These are phyloP conservation scores for Pholiota adiposa DNA, from an alignment of 1,284 basidiomycete genomes.

Conservation along the genomic window DNA sequence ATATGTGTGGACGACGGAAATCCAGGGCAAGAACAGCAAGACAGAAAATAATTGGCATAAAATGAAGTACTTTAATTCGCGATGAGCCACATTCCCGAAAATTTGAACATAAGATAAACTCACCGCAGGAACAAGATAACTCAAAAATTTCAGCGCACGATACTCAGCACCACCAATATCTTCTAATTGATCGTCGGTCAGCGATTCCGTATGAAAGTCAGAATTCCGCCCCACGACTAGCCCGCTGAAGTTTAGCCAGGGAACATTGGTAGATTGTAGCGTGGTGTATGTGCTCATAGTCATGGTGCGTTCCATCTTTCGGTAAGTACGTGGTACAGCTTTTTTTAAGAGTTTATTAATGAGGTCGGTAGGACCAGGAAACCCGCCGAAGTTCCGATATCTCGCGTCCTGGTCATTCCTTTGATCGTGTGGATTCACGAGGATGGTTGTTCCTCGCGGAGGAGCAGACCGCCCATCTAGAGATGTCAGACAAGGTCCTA, in stretches of 20 bases:
- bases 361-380: conserved; percentile 48
- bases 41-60: conserved; percentile 58
- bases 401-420: conserved; percentile 29
- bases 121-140: conserved; percentile 51
- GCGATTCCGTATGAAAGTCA: conserved; percentile 68
- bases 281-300: conserved; percentile 36
- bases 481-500: neutral
- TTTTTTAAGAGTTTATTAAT: conserved; percentile 32
- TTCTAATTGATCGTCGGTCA: conserved; percentile 74
- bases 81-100: neutral
- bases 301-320: conserved; percentile 41
- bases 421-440: conserved; percentile 20
- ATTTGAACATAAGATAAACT: conserved; percentile 19
- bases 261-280: conserved; percentile 31
- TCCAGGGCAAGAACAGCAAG: conserved; percentile 61
- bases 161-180: conserved; percentile 86
- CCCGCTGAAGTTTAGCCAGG: conserved; percentile 44
- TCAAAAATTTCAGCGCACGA: conserved; percentile 59
- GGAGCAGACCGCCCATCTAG: conserved; percentile 12
- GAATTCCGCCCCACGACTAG: conserved; percentile 74
- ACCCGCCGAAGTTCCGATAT: conserved; percentile 46
- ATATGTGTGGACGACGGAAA: conserved; percentile 45
- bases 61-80: conserved; percentile 49
- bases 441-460: conserved; percentile 29
- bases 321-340: conserved; percentile 40